Percentiles rank a stretch among this genome's conserved stretches.
phyloP scores from a whole-genome alignment of 169 alveolate genomes.

The Theileria equi region DNA sequence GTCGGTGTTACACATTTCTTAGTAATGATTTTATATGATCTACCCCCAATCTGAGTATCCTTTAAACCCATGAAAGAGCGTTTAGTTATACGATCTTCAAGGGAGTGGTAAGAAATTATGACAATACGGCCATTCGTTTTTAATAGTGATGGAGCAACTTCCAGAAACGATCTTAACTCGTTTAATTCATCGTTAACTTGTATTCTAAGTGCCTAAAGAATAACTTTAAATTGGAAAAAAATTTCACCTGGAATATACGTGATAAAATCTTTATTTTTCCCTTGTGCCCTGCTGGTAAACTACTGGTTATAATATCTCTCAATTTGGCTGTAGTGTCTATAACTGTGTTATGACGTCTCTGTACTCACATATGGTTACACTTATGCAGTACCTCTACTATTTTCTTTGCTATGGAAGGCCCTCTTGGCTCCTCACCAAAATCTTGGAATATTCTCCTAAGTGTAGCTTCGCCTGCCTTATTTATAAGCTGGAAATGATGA shows the following conservation, averaged over 20 bases:
- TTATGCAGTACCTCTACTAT: conserved; percentile 37
- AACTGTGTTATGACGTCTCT: conserved; percentile 12
- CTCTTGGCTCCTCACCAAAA: conserved; percentile 58
- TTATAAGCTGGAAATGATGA: conserved; percentile 19
- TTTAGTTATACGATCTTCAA: conserved; percentile 66
- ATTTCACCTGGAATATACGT: conserved; percentile 60
- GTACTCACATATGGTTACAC: neutral
- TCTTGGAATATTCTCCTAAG: conserved; percentile 26
- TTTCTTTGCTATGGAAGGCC: conserved; percentile 36
- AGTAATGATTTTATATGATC: conserved; percentile 2
- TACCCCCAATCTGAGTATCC: neutral
- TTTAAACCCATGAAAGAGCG: conserved; percentile 31
- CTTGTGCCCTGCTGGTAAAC: conserved; percentile 53
- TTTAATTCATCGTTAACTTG: conserved; percentile 70
- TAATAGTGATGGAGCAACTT: conserved; percentile 57
- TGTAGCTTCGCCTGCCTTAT: conserved; percentile 27
- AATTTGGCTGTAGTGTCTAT: conserved; percentile 68
- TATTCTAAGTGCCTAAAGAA: conserved; percentile 63
- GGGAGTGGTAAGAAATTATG: conserved; percentile 72
- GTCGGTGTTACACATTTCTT: conserved; percentile 57
- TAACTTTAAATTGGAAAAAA: neutral
- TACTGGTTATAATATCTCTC: conserved; percentile 51
- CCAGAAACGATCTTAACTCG: conserved; percentile 58
- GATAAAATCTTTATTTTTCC: conserved; percentile 67
- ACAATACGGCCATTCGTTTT: conserved; percentile 57